Percentiles rank a stretch among this genome's conserved stretches.
Evolutionary conservation across 2,329 filamentous ascomycete species (phyloP).

Genomic region (Aspergillus sp.): DNA sequence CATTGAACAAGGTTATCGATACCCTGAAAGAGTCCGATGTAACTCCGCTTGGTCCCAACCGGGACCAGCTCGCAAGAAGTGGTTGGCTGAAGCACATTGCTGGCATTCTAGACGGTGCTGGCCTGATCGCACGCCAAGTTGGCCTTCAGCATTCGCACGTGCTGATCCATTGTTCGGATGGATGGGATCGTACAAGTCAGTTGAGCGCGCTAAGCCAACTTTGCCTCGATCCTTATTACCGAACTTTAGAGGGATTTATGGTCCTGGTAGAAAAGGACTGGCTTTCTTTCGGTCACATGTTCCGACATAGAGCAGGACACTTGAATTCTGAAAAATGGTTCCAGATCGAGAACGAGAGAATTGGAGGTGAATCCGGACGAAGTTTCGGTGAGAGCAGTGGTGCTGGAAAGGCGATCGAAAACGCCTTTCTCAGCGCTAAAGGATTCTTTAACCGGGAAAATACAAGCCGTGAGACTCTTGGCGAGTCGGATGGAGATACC

Average conservation of each 20-base stretch:
- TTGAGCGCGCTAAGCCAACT: conserved; percentile 88
- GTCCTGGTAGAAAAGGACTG: conserved; percentile 96
- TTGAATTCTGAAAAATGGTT: conserved; percentile 95
- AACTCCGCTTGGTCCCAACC: conserved; percentile 75
- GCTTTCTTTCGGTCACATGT: conserved; percentile 97
- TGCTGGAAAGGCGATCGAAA: conserved; percentile 75
- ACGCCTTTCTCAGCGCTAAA: conserved; percentile 77
- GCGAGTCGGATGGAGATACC: conserved; percentile 60
- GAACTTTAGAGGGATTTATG: conserved; percentile 92
- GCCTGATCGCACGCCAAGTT: conserved; percentile 80
- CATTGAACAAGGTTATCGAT: conserved; percentile 81
- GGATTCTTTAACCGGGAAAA: conserved; percentile 85
- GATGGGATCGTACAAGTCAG: conserved; percentile 96
- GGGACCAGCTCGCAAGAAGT: conserved; percentile 77
- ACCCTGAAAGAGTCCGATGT: conserved; percentile 91
- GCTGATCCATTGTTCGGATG: conserved; percentile 95
- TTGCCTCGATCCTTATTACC: conserved; percentile 92
- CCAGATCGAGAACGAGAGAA: conserved; percentile 74
- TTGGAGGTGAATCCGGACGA: conserved; percentile 55
- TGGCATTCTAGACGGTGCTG: conserved; percentile 78
- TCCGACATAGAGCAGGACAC: conserved; percentile 85
- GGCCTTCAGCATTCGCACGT: conserved; percentile 93
- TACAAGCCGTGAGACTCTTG: conserved; percentile 61
- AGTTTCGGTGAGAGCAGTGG: conserved; percentile 43
- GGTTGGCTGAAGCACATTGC: conserved; percentile 89